Evolutionary conservation across 805 yeast species (phyloP), one percentile per base, ranked within the genome.

Genomic region (Zygoascus ofunaensis): DNA sequence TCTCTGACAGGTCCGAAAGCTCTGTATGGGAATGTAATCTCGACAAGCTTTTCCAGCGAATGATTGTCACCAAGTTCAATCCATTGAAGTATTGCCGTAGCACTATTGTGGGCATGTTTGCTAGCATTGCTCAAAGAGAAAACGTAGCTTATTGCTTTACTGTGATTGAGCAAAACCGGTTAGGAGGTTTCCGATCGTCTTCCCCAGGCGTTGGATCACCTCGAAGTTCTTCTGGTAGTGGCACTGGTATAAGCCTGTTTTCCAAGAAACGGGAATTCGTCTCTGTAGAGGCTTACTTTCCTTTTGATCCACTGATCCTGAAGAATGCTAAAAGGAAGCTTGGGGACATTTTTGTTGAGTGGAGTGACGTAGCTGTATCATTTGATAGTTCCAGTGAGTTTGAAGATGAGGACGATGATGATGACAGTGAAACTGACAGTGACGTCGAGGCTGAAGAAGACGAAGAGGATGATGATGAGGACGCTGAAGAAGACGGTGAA

Each of bases 71-170:
- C 8, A 83, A 83, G 58, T 90, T 92, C 70, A 92, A 90, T 60
- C 97, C 97, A 3, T 72, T 90, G 55, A 86, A 87, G 60, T 90
- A 79, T 68, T 87, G 96, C 64, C 90, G 89, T 58, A 94, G 85
- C 56, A 86, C 94, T 14, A 97, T 90, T 39, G 95, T 89, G 48
- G 72, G 80, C 47, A 90, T 89, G 71, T 90, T 90, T 69, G 97
- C 97, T 10, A 81, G 87, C 52, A 77, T 92, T 35, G 86, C 97
- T 2, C 94, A 90, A 55, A 80, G 80, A 55, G 85, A 86, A 53
- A 87, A 86, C 57, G 83, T 86, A 17, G 94, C 94, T 42, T 90
- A 89, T 64, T 90, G 97, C 62, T 90, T 84, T 63, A 82, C 94
- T 26, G 84, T 92, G 37, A 85, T 92, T 49, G 97, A 90, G 56